Evolutionary conservation across 1,139 yeast species (phyloP).

Genomic region (Hansenula lynferdii): DNA sequence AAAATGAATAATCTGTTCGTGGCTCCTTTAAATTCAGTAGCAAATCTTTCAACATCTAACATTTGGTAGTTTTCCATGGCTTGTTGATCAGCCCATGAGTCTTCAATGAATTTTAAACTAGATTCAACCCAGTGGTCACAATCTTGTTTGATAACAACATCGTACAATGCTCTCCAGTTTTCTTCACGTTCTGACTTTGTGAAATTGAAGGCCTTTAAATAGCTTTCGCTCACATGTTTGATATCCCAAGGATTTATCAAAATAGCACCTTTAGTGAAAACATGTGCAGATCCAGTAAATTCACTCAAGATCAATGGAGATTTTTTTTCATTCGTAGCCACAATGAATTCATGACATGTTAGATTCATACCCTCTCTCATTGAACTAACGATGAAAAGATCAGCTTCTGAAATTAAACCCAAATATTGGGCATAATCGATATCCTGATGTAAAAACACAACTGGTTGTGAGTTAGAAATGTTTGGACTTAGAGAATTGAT

Average conservation of each 20-base stretch:
- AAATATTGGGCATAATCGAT: constrained; percentile 85
- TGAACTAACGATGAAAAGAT: constrained; percentile 79
- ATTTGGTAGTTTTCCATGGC: constrained; percentile 34
- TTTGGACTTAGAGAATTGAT: constrained; percentile 74
- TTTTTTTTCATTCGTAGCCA: constrained; percentile 64
- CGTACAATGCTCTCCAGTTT: constrained; percentile 60
- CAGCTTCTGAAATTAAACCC: constrained; percentile 84
- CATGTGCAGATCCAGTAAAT: constrained; percentile 89
- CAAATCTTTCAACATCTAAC: constrained; percentile 37
- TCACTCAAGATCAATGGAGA: constrained; percentile 88
- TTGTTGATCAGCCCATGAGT: constrained; percentile 59
- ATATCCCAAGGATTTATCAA: constrained; percentile 91
- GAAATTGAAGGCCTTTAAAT: constrained; percentile 64
- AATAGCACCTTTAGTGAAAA: constrained; percentile 68
- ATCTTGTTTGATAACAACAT: constrained; percentile 59
- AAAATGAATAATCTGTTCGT: constrained; percentile 43
- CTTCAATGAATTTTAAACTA: constrained; percentile 48
- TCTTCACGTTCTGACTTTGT: constrained; percentile 45
- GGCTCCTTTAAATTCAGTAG: constrained; percentile 27
- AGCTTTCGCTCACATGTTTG: constrained; percentile 56
- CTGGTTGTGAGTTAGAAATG: constrained; percentile 78
- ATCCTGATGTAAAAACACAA: constrained; percentile 82
- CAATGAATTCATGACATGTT: constrained; percentile 91
- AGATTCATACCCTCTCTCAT: constrained; percentile 96
- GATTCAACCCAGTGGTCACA: constrained; percentile 69